A percentile compares a stretch with the other conserved stretches of the same genome.
phyloP scores from a whole-genome alignment of 495 filamentous ascomycete species.

The Daldinia bambusicola region DNA sequence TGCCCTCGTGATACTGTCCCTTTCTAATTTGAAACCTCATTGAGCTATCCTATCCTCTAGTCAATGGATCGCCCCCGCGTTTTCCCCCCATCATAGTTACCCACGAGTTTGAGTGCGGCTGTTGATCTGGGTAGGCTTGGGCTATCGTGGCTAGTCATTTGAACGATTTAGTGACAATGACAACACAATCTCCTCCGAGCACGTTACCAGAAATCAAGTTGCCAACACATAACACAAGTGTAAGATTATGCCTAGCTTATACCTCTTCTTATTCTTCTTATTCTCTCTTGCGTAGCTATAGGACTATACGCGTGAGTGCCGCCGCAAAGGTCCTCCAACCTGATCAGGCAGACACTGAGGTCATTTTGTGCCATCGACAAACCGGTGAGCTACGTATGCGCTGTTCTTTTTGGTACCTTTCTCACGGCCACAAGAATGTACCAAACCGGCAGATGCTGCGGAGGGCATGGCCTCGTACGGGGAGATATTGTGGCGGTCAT shows the following conservation, averaged over 20 bases:
- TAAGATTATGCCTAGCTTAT: slow-evolving; percentile 35
- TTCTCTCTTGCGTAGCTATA: slow-evolving; percentile 13
- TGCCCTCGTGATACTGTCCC: slow-evolving; percentile 38
- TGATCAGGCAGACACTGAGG: slow-evolving; percentile 38
- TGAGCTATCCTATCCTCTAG: slow-evolving; percentile 20
- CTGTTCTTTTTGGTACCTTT: slow-evolving; percentile 28
- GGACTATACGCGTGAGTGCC: slow-evolving; percentile 1
- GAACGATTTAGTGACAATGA: slow-evolving; percentile 43
- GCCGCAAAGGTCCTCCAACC: slow-evolving; percentile 4
- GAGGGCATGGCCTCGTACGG: slow-evolving; percentile 33
- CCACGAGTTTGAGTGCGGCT: slow-evolving; percentile 22
- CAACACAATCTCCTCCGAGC: slow-evolving; percentile 37
- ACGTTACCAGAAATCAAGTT: slow-evolving; percentile 35
- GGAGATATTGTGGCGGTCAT: slow-evolving; percentile 38
- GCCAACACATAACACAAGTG: slow-evolving; percentile 42
- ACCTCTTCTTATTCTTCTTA: slow-evolving; percentile 8
- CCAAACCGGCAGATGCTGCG: slow-evolving; percentile 28
- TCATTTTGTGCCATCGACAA: slow-evolving; percentile 31
- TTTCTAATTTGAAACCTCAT: slow-evolving; percentile 40
- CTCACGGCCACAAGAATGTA: slow-evolving; percentile 33
- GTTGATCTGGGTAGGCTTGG: slow-evolving; percentile 20
- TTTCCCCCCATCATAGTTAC: slow-evolving; percentile 24
- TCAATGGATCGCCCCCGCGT: slow-evolving; percentile 39
- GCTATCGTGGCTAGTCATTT: slow-evolving; percentile 36
- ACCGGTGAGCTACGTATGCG: slow-evolving; percentile 32